phyloP scores from a whole-genome alignment of 2,329 filamentous ascomycete species.

The Fusarium albosuccineum region DNA sequence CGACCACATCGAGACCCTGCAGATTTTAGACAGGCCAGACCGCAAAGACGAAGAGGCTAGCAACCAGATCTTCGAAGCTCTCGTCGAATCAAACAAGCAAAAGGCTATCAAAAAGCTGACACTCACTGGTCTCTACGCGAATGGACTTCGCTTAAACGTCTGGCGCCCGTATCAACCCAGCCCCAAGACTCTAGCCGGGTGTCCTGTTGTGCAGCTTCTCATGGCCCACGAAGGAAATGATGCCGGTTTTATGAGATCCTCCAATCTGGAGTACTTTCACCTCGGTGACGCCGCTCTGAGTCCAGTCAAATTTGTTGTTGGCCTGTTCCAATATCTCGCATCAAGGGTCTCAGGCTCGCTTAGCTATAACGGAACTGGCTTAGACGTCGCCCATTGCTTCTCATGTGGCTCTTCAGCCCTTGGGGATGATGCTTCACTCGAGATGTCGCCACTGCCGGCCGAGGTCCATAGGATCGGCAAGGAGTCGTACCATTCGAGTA shows the following conservation, averaged over 20 bases:
- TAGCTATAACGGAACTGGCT: background rate
- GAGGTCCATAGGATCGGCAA: constrained; percentile 1
- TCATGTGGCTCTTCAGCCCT: constrained; percentile 16
- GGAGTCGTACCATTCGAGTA: background rate
- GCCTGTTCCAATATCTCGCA: constrained; percentile 23
- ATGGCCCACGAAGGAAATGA: background rate
- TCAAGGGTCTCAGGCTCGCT: background rate
- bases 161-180: constrained; percentile 2
- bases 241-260: background rate
- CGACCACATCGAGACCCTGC: constrained; percentile 2
- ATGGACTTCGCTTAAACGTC: background rate
- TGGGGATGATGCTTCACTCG: constrained; percentile 1
- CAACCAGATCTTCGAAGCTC: constrained; percentile 2
- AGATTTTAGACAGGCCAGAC: constrained; percentile 7
- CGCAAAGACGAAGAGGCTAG: background rate
- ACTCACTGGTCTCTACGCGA: constrained; percentile 10
- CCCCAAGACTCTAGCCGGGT: background rate
- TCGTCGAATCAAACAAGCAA: background rate
- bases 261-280: constrained; percentile 8
- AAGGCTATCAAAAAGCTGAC: constrained; percentile 10
- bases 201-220: constrained; percentile 20
- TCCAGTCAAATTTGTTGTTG: constrained; percentile 6
- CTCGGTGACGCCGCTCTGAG: constrained; percentile 13
- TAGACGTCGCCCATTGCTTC: constrained; percentile 10
- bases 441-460: constrained; percentile 20